Evolutionary conservation across 2,329 filamentous ascomycete genomes (phyloP), one percentile per base, ranked within the genome.

Genomic region (Colletotrichum eremochloae): DNA sequence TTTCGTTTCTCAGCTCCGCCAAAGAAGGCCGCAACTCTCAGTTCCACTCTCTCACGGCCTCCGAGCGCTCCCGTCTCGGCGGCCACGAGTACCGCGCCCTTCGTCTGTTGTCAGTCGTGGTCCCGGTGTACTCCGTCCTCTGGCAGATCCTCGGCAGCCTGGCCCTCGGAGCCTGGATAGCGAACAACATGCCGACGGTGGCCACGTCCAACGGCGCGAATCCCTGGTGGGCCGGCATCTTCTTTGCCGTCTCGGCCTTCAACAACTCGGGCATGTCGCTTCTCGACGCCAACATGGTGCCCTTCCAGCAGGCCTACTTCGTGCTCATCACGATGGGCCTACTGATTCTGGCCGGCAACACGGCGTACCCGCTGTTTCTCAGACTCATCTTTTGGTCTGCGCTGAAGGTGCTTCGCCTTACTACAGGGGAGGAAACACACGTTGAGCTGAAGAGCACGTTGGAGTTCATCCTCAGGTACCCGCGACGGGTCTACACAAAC

Each of bases 241-340:
- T 93, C 81, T 90, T 92, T 73, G 89, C 89, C 2, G 86, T 90
- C 5, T 92, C 89, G 24, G 91, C 91, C 0, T 93, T 93, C 80
- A 92, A 92, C 80, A 93, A 93, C 75, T 90, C 87, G n/a, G 91
- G 91, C 52, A 92, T 93, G 90, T 88, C 87, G 29, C 82, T 93
- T 46, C 81, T 93, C 15, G 90, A 93, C 77, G 86, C 87, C 52
- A 92, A 92, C 76, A 91, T 94, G 82, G 82, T 88, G 4, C 88
- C 88, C 0, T 92, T 91, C 70, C 86, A 89, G 69, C 82, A 82
- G 42, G 82, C 84, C 0, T 84, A 85, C 74, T 88, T 87, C 70
- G 84, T 88, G 8, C 81, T 88, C 50, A 80, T 87, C 57, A 82
- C 85, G 29, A 87, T 91, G 83, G 88, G 87, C 6, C 75, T 88